Base-by-base conservation (phyloP, 176 grass and related monocot species). In the Leersia perrieri region DNA sequence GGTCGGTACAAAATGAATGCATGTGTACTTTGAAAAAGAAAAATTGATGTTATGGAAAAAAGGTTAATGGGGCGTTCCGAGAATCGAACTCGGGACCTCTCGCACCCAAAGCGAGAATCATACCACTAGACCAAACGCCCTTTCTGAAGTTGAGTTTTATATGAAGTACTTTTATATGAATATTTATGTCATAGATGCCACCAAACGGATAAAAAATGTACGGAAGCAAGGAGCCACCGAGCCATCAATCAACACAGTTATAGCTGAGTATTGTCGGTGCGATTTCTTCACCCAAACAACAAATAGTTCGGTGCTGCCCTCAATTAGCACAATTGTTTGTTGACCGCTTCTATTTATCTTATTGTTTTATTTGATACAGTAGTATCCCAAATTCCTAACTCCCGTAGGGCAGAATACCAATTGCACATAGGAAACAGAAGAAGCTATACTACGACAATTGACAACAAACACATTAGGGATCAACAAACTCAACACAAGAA, bases 111-210 rank as follows among this genome's bases (percentile, higher is more conserved):
- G 92, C 95, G 88, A 98, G 90, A 98, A 98, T 95, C 96, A 93
- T 98, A 95, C 92, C 95, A 95, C 90, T 98, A 93, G 95, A 98
- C 92, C 92, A 98, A 98, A 95, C 93, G 90, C 90, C 92, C 96
- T 3, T 58, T 25, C 2, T 7, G 5, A 5, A n/a, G 7, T 7
- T 51, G 4, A 0, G 0, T 6, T 7, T 20, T 51, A 51, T 51
- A 51, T n/a, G n/a, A n/a, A n/a, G n/a, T n/a, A n/a, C n/a, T n/a
- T n/a, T n/a, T n/a, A n/a, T n/a, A n/a, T n/a, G n/a, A n/a, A n/a
- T n/a, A n/a, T n/a, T n/a, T n/a, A n/a, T n/a, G n/a, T n/a, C n/a
- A n/a, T n/a, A n/a, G n/a, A n/a, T n/a, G n/a, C n/a, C n/a, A n/a
- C n/a, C n/a, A n/a, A n/a, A n/a, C n/a, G n/a, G n/a, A n/a, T n/a